Conservation (phyloP, 2,329 filamentous ascomycete genomes). For the Penicillium sclerotiorum region DNA sequence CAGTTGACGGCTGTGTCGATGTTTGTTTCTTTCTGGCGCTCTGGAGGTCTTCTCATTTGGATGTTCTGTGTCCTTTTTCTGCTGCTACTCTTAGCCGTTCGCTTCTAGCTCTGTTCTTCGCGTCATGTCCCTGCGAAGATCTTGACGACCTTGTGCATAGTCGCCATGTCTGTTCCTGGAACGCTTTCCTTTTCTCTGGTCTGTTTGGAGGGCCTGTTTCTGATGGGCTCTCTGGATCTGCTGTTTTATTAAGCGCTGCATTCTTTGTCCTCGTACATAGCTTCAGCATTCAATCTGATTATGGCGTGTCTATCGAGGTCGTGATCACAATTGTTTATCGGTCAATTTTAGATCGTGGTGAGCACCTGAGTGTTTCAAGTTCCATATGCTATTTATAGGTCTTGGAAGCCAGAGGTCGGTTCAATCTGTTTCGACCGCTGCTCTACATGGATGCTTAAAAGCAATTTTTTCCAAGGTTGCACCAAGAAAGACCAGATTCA, state of each 20-base stretch:
- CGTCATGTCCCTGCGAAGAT: slow-evolving; percentile 27
- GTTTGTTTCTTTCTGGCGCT: too few species aligned
- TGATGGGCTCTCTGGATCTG: too few species aligned
- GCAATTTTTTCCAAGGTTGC: too few species aligned
- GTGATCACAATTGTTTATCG: neutral
- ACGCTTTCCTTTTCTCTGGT: slow-evolving; percentile 5
- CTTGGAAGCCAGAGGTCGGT: too few species aligned
- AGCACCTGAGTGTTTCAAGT: too few species aligned
- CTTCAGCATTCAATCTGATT: neutral
- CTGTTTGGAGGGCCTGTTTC: slow-evolving; percentile 1
- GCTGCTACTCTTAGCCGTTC: slow-evolving; percentile 7
- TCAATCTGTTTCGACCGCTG: too few species aligned
- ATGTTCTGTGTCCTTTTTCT: slow-evolving; percentile 9
- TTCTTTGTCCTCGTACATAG: neutral
- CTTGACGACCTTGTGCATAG: slow-evolving; percentile 16
- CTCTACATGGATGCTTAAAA: too few species aligned
- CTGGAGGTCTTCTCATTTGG: slow-evolving; percentile 6
- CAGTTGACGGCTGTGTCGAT: too few species aligned
- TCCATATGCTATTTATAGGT: too few species aligned
- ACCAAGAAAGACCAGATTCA: too few species aligned
- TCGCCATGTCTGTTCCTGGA: slow-evolving; percentile 14
- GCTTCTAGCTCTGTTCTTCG: slow-evolving; percentile 18
- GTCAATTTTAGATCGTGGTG: too few species aligned
- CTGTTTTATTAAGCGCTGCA: too few species aligned
- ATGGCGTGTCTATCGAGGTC: neutral